phyloP scores from a whole-genome alignment of 2,329 filamentous ascomycete species.

The Laburnicola sp. region DNA sequence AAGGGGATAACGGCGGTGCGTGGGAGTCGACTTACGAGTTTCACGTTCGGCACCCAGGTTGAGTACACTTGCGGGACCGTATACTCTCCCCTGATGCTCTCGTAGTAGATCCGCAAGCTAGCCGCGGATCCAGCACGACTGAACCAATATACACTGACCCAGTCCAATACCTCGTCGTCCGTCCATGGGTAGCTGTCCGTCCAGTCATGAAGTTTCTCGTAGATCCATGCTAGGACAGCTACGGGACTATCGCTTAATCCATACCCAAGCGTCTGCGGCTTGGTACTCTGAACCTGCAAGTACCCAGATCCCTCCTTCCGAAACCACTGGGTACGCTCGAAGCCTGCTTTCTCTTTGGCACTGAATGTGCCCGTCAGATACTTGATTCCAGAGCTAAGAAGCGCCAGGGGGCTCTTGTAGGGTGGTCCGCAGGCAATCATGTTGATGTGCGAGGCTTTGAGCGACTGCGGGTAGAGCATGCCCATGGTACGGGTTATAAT shows the following conservation, averaged over 20 bases:
- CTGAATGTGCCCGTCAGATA: conserved; percentile 3
- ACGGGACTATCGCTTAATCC: conserved; percentile 70
- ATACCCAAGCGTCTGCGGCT: conserved; percentile 74
- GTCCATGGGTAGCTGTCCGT: conserved; percentile 72
- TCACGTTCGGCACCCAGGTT: conserved; percentile 3
- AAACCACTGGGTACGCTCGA: conserved; percentile 62
- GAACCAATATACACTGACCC: conserved; percentile 69
- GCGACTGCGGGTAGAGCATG: not conserved
- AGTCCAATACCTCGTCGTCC: conserved; percentile 74
- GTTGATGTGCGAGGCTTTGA: conserved; percentile 12
- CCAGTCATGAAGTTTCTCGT: conserved; percentile 80
- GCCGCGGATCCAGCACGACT: conserved; percentile 6
- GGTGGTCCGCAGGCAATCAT: conserved; percentile 4
- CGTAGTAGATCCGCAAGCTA: conserved; percentile 8
- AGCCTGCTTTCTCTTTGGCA: conserved; percentile 38
- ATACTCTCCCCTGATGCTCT: not conserved
- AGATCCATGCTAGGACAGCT: conserved; percentile 74
- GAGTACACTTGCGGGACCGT: not conserved
- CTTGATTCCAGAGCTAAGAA: not conserved
- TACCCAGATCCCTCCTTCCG: conserved; percentile 61
- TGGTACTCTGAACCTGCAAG: conserved; percentile 63
- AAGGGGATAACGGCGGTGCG: not conserved
- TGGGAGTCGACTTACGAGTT: conserved; percentile 2
- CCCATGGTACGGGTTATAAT: conserved; percentile 8
- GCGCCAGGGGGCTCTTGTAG: not conserved